Percentiles rank a stretch among this genome's conserved stretches.
phyloP scores from a whole-genome alignment of 176 grass and related monocot species.

The Eremochloa ophiuroides region DNA sequence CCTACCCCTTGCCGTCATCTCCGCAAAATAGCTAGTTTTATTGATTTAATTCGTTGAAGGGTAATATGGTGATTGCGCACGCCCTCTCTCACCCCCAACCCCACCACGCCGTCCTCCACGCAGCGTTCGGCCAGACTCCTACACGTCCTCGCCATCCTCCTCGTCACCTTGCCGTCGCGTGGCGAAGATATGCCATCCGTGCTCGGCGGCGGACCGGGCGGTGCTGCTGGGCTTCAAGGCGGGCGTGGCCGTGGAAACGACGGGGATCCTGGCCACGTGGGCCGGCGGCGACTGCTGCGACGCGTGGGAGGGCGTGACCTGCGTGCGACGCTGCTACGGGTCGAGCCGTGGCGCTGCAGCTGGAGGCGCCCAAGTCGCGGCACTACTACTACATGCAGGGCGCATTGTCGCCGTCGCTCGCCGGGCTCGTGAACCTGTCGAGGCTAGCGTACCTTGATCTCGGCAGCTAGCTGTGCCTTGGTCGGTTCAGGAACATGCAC shows the following conservation, averaged over 20 bases:
- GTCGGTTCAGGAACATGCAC: constrained; percentile 48
- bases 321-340: constrained; percentile 56
- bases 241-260: constrained; percentile 46
- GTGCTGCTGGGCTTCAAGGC: constrained; percentile 69
- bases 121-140: neutral
- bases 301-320: constrained; percentile 65
- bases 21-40: neutral
- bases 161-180: neutral
- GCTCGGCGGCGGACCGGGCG: constrained; percentile 39
- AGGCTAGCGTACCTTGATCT: constrained; percentile 56
- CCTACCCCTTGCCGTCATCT: no score
- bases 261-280: constrained; percentile 70
- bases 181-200: constrained; percentile 24
- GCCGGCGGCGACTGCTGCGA: constrained; percentile 56
- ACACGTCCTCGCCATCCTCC: neutral
- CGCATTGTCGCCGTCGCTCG: constrained; percentile 53
- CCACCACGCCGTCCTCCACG: neutral
- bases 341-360: constrained; percentile 50
- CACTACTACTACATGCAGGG: constrained; percentile 83
- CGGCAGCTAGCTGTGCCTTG: constrained; percentile 47
- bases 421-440: constrained; percentile 36
- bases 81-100: no score
- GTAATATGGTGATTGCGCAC: no score
- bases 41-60: no score
- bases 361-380: no score